Evolutionary conservation across 768 basidiomycete species (phyloP).

Genomic region (Collybiopsis luxurians): DNA sequence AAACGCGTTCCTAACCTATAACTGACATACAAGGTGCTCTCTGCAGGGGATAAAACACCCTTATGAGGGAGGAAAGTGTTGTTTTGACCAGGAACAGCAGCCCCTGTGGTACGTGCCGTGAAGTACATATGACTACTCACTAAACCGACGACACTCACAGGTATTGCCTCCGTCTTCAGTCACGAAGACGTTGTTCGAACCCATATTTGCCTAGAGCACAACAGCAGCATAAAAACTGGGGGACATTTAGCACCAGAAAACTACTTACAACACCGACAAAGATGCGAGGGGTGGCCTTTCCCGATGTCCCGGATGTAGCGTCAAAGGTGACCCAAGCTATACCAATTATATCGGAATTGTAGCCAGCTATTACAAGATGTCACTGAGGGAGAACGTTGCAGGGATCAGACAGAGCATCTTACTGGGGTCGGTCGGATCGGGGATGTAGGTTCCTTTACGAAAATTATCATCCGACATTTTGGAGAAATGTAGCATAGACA

Average conservation of each 20-base stretch:
- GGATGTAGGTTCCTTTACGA: constrained; percentile 47
- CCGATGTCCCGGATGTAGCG: constrained; percentile 49
- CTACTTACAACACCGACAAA: constrained; percentile 53
- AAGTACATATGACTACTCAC: not conserved
- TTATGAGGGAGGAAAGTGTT: constrained; percentile 62
- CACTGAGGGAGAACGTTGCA: too few species aligned
- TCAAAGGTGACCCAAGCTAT: constrained; percentile 69
- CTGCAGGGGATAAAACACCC: constrained; percentile 58
- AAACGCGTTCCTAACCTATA: constrained; percentile 38
- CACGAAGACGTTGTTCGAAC: constrained; percentile 53
- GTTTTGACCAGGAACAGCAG: constrained; percentile 55
- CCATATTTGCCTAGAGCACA: constrained; percentile 37
- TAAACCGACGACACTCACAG: constrained; percentile 36
- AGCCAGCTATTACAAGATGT: not conserved
- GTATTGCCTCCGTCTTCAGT: constrained; percentile 54
- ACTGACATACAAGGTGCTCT: constrained; percentile 56
- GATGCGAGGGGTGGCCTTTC: constrained; percentile 56
- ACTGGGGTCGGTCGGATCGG: constrained; percentile 47
- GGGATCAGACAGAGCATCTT: not conserved
- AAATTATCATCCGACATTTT: not conserved
- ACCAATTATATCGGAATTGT: constrained; percentile 31
- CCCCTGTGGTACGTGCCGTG: constrained; percentile 34
- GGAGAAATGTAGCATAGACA: not conserved
- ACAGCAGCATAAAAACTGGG: not conserved
- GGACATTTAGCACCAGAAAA: not conserved